These are phyloP conservation scores for Chaetomiaceae sp. DNA, from an alignment of 2,329 filamentous ascomycete genomes.

Conservation along the genomic window DNA sequence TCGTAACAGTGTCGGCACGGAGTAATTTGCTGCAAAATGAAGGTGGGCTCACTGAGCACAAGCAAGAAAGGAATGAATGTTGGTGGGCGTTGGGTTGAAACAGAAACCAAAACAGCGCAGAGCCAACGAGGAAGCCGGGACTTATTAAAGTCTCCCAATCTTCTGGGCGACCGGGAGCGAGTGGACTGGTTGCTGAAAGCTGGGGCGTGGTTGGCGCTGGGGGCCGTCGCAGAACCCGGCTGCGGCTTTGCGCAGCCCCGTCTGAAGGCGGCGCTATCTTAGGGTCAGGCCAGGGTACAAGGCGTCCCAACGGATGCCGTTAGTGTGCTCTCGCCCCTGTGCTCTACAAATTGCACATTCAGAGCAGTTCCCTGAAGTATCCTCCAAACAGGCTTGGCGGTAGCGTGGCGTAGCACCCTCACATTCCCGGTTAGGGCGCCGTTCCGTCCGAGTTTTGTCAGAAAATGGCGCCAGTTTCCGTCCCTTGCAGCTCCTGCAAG, in stretches of 20 bases:
- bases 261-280: background rate
- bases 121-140: background rate
- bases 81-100: conserved; percentile 6
- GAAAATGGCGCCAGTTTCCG: conserved; percentile 17
- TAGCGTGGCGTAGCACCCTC: background rate
- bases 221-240: background rate
- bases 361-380: background rate
- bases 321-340: background rate
- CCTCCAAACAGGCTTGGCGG: conserved; percentile 10
- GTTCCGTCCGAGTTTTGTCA: conserved; percentile 10
- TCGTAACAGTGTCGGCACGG: too few species aligned
- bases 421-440: conserved; percentile 6
- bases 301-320: background rate
- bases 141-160: conserved; percentile 15
- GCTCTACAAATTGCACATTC: background rate
- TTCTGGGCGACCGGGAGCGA: conserved; percentile 8
- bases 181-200: background rate
- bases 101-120: conserved; percentile 9
- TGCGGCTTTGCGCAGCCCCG: background rate
- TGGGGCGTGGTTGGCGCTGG: background rate
- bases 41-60: conserved; percentile 23
- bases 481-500: conserved; percentile 24
- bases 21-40: conserved; percentile 11
- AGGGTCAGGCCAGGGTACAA: background rate
- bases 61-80: conserved; percentile 26